Evolutionary conservation across 345 rosid species (phyloP).

Genomic region (Turnera subulata): DNA sequence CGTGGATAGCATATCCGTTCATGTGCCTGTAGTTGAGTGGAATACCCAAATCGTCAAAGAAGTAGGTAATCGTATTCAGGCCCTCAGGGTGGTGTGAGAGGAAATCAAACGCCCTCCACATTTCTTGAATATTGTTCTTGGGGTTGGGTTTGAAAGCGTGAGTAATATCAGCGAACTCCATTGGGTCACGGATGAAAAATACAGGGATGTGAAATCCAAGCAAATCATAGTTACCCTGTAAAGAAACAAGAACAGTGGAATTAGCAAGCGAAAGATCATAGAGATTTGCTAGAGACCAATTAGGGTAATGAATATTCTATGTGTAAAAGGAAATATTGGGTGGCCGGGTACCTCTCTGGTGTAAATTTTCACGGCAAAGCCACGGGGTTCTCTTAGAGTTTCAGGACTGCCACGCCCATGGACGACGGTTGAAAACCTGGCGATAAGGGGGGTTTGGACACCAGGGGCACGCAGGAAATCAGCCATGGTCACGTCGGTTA

Average conservation of each 20-base stretch:
- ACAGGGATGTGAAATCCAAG: slow-evolving; percentile 30
- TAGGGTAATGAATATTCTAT: too few relatives aligned
- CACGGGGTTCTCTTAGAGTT: slow-evolving; percentile 27
- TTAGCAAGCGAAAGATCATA: too few relatives aligned
- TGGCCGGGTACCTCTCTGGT: slow-evolving; percentile 22
- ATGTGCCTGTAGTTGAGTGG: slow-evolving; percentile 33
- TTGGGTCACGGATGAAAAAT: slow-evolving; percentile 24
- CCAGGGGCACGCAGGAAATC: slow-evolving; percentile 33
- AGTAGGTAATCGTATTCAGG: slow-evolving; percentile 23
- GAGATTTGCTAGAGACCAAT: too few relatives aligned
- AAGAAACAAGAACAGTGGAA: neutral
- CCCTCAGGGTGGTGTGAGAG: slow-evolving; percentile 27
- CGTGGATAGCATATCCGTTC: slow-evolving; percentile 28
- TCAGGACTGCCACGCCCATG: slow-evolving; percentile 33
- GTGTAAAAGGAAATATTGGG: too few relatives aligned
- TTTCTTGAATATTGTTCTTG: slow-evolving; percentile 23
- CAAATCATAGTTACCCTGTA: slow-evolving; percentile 26
- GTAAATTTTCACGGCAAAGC: slow-evolving; percentile 28
- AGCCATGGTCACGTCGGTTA: slow-evolving; percentile 24
- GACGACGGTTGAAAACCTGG: slow-evolving; percentile 25
- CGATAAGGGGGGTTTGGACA: slow-evolving; percentile 27
- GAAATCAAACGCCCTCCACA: slow-evolving; percentile 28
- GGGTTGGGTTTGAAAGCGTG: slow-evolving; percentile 32
- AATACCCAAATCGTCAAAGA: slow-evolving; percentile 25
- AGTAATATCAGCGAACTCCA: slow-evolving; percentile 26